phyloP scores from a whole-genome alignment of 257 asterid species.

The Penstemon davidsonii region DNA sequence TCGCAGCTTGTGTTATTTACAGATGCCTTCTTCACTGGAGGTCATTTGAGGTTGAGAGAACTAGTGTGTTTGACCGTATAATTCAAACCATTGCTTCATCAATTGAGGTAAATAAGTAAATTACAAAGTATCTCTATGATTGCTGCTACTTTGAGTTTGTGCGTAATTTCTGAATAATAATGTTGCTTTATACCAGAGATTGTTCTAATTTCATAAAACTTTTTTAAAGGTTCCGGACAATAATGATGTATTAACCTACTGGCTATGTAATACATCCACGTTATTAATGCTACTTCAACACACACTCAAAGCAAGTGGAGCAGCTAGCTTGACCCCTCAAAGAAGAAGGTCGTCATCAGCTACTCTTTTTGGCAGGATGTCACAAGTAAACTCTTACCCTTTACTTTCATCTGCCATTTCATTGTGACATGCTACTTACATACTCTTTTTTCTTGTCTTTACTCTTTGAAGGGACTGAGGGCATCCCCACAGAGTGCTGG shows the following conservation, averaged over 20 bases:
- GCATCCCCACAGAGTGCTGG: constrained; percentile 96
- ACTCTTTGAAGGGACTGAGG: constrained; percentile 67
- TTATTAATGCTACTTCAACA: constrained; percentile 95
- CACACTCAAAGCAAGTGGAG: constrained; percentile 97
- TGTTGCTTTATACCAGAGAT: not conserved
- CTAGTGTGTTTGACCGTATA: constrained; percentile 90
- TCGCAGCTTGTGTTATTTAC: constrained; percentile 92
- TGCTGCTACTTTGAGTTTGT: constrained; percentile 18
- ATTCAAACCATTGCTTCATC: constrained; percentile 85
- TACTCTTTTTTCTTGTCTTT: constrained; percentile 24
- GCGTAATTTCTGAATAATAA: not conserved
- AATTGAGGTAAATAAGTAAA: constrained; percentile 60
- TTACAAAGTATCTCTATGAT: not conserved
- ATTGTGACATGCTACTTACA: constrained; percentile 18
- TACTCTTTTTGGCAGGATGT: constrained; percentile 98
- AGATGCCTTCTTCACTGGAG: constrained; percentile 99
- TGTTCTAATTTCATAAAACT: not conserved
- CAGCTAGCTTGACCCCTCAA: constrained; percentile 94
- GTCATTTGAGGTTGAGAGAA: constrained; percentile 97
- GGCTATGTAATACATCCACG: constrained; percentile 93
- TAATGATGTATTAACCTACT: constrained; percentile 82
- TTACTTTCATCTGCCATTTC: constrained; percentile 29
- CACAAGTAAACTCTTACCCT: constrained; percentile 59
- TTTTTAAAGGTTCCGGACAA: constrained; percentile 67
- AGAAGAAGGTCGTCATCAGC: constrained; percentile 93